A percentile compares a stretch with the other conserved stretches of the same genome.
These are phyloP conservation scores for Suillus hirtellus DNA, from an alignment of 768 basidiomycete species.

Conservation along the genomic window DNA sequence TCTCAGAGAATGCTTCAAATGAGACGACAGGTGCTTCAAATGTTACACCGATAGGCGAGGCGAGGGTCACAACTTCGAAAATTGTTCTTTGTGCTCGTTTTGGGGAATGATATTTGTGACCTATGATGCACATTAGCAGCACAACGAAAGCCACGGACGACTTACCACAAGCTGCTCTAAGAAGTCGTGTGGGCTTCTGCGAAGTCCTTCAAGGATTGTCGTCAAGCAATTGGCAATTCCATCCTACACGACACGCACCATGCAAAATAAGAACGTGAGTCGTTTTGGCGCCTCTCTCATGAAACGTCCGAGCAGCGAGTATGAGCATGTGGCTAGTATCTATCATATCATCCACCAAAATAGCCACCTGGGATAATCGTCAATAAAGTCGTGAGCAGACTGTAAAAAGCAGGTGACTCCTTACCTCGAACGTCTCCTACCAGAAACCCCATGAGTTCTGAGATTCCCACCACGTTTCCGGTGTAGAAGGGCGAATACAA, in stretches of 20 bases:
- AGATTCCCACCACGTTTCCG: constrained; percentile 75
- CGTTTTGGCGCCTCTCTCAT: constrained; percentile 85
- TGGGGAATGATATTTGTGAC: constrained; percentile 97
- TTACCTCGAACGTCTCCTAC: constrained; percentile 95
- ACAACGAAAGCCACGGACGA: neutral
- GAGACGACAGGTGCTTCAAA: constrained; percentile 93
- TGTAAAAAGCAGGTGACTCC: constrained; percentile 37
- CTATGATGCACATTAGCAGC: constrained; percentile 35
- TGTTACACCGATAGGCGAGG: constrained; percentile 80
- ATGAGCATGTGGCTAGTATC: constrained; percentile 91
- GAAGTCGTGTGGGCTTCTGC: constrained; percentile 71
- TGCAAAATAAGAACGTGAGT: constrained; percentile 92
- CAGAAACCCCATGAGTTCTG: constrained; percentile 87
- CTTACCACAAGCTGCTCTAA: constrained; percentile 84
- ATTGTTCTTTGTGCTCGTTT: constrained; percentile 56
- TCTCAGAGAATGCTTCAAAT: constrained; percentile 84
- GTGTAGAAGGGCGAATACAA: constrained; percentile 96
- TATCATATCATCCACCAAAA: constrained; percentile 98
- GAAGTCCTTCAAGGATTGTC: constrained; percentile 52
- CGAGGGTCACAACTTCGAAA: constrained; percentile 75
- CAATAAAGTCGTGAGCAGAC: constrained; percentile 3
- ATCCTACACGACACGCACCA: constrained; percentile 47
- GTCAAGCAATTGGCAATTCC: constrained; percentile 10
- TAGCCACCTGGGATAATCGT: constrained; percentile 48
- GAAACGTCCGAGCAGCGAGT: constrained; percentile 78